Evolutionary conservation across 495 filamentous ascomycete genomes (phyloP), one percentile per base, ranked within the genome.

Genomic region (Rhypophila decipiens): DNA sequence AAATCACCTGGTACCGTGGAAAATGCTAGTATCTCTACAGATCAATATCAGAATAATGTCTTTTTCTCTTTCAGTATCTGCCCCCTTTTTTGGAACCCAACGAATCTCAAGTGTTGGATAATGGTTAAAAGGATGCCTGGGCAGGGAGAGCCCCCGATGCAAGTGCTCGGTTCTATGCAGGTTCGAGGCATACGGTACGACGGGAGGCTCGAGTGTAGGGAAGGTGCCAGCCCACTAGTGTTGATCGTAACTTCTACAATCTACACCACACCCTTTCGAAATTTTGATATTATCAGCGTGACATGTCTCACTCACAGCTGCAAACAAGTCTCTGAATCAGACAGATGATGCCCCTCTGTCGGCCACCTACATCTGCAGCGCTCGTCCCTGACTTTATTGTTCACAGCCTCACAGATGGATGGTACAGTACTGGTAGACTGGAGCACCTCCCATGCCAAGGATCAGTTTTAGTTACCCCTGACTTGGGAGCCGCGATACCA

Each of bases 131-230:
- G 13, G 27, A 31, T 31, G 27, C 27, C 27, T 31, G 27, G 27
- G 27, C 21, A 45, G 41, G 46, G 42, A 40, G 49, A 49, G 35
- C 39, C 22, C 44, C 50, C 43, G 44, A 51, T 43, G 54, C 51
- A 56, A 49, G 50, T 51, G 34, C 55, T 60, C 60, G 60, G 57
- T 48, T 54, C 48, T 49, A 60, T 60, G 59, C 59, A 63, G 57
- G 53, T 52, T 50, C 47, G 53, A 51, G 51, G 49, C 56, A 53
- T 35, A 39, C 45, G 47, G 47, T 42, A 46, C 33, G 20, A 44
- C 27, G 15, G 24, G 44, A 41, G 20, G 12, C 24, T 19, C 18
- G 23, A 23, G 23, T 15, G 17, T 24, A 37, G 43, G 42, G 42
- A 44, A 44, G 42, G 42, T 34, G 42, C 42, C 22, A 42, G 39